Base-by-base conservation (phyloP, 179 eudicot species). In the Spergularia azorica region DNA sequence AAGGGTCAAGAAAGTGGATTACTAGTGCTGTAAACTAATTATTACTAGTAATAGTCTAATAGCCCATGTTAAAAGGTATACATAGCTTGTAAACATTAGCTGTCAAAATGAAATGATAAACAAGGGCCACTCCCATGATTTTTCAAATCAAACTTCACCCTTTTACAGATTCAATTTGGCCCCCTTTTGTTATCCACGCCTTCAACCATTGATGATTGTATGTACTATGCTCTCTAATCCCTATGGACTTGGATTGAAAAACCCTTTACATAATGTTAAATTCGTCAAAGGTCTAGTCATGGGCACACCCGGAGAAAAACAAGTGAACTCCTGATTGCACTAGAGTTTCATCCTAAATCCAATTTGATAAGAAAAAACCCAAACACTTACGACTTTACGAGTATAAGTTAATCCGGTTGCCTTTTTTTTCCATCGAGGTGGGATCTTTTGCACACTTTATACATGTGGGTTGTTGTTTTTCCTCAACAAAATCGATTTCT, bases 131-230 rank as follows among this genome's bases (percentile, higher is more conserved):
- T 61, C 5, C 39, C 58, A 80, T 75, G 72, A 76, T 76, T 59
- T 71, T 72, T 76, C 26, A 81, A 41, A 72, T 81, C 84, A 77
- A n/a, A 14, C 18, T 79, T 76, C 46, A 56, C 39, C 41, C 32
- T 43, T 77, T 73, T 41, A 58, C 17, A 71, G 77, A 77, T 76
- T 76, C 63, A 71, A 48, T 76, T 81, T 76, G 77, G 72, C 77
- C 52, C 84, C 48, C 38, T 50, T 63, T 71, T 63, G 38, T 21
- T 80, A 20, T 80, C 70, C 83, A 80, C 76, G 73, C 79, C 81
- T 81, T 61, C 60, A 72, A 59, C 70, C 0, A 71, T 76, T 46
- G 52, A 38, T 32, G 10, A 6, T 46, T 46, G 63, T 63, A 70
- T 63, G 57, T 58, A 67, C 76, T 80, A 6, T 69, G 12, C 43